Base-by-base conservation (phyloP, 441 rosid genomes). In the Corymbia citriodora region DNA sequence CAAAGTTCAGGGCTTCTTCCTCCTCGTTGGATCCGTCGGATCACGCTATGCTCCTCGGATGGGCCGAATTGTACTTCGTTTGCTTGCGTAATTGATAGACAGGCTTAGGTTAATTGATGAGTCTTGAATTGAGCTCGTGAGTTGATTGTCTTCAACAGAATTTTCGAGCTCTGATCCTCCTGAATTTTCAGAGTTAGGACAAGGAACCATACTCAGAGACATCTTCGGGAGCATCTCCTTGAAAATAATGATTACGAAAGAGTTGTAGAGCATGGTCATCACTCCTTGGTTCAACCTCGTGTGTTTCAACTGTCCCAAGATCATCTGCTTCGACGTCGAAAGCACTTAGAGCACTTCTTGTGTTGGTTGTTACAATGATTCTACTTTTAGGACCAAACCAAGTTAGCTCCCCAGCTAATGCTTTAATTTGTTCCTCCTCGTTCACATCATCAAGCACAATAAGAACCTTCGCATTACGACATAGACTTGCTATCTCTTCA, bases 301-400 rank as follows among this genome's bases (percentile, higher is more conserved):
- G 0, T 13, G 6, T 9, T 7, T 63, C 18, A 13, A 63, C 65
- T 11, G 15, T 25, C n/a, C 1, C 1, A 25, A 3, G 14, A 59
- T 25, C 3, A 11, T 0, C 18, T 5, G 14, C 68, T 29, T 0
- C 70, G 6, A 6, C 2, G 1, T 13, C 0, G 1, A 63, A 29
- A 63, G 9, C 70, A 63, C 2, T 29, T 13, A 63, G 7, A 61
- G 27, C 9, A 3, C 27, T 14, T 61, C 31, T 5, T 12, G 0
- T 0, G 3, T 3, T 12, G 5, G 0, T 1, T 27, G 68, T 61
- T 31, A 61, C 68, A 2, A 27, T 61, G 4, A 61, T 61, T 6
- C 9, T 27, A 6, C 68, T 61, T 61, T 16, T 8, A 11, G 4
- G 2, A 61, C 17, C 68, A 27, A 61, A 61, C 31, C 31, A 61